Evolutionary conservation across 1,139 yeast genomes (phyloP).

Genomic region (Candida sanyaensis): DNA sequence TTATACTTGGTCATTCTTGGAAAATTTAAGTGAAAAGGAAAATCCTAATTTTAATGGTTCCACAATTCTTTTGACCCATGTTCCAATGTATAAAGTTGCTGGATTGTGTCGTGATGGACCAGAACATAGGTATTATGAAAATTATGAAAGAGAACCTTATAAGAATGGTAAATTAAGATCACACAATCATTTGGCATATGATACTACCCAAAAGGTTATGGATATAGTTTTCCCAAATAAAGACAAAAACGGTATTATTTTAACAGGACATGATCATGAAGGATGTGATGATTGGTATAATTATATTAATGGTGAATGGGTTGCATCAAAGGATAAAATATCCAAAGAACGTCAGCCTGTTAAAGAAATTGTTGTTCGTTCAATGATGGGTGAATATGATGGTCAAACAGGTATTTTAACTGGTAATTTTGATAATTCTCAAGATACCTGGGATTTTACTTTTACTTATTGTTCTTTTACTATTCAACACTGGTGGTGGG

Average conservation of each 20-base stretch:
- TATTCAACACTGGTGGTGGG: conserved; percentile 98
- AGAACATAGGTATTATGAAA: conserved; percentile 55
- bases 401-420: conserved; percentile 87
- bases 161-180: conserved; percentile 71
- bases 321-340: conserved; percentile 47
- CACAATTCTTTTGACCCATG: conserved; percentile 83
- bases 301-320: conserved; percentile 52
- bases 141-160: conserved; percentile 58
- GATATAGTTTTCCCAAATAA: conserved; percentile 65
- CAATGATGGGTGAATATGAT: conserved; percentile 95
- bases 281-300: conserved; percentile 80
- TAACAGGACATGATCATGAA: conserved; percentile 96
- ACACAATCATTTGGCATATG: conserved; percentile 81
- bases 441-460: conserved; percentile 60
- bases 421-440: conserved; percentile 51
- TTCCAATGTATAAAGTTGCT: conserved; percentile 78
- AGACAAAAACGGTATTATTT: conserved; percentile 68
- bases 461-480: conserved; percentile 77
- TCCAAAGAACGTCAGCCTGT: conserved; percentile 38
- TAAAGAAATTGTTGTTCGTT: conserved; percentile 80
- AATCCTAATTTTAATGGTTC: conserved; percentile 63
- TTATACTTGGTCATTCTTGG: conserved; percentile 73
- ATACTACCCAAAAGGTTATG: conserved; percentile 66
- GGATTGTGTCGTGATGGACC: conserved; percentile 92
- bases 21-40: conserved; percentile 50